A percentile compares a stretch with the other conserved stretches of the same genome.
Conservation (phyloP, 2,329 filamentous ascomycete species). For the Aureobasidium sp. region DNA sequence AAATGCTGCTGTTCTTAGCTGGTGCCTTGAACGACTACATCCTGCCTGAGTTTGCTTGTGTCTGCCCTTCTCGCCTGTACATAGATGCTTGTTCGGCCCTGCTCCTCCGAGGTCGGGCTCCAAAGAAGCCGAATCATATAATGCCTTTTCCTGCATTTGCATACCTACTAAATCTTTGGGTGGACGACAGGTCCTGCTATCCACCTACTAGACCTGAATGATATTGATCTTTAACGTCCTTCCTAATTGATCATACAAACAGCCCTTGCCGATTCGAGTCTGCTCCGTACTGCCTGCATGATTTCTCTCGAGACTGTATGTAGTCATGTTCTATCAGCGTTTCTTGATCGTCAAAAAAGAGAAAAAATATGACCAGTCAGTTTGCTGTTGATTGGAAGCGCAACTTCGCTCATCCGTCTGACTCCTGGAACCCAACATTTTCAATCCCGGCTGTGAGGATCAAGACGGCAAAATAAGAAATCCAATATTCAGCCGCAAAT, state of each 20-base stretch:
- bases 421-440: constrained; percentile 2
- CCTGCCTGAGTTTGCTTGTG: not conserved
- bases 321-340: not conserved
- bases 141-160: too few relatives aligned
- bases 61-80: not conserved
- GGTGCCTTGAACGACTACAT: not conserved
- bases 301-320: not conserved
- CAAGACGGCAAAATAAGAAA: not conserved
- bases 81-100: not conserved
- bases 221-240: not conserved
- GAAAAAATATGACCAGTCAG: constrained; percentile 3
- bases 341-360: not conserved
- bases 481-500: constrained; percentile 1
- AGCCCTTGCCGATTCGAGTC: not conserved
- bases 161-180: too few relatives aligned
- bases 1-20: not conserved
- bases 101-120: not conserved
- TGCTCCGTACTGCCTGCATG: not conserved
- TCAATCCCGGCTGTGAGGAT: not conserved
- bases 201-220: not conserved
- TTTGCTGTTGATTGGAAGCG: not conserved
- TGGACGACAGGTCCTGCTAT: too few relatives aligned
- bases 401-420: constrained; percentile 1
- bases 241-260: too few relatives aligned
- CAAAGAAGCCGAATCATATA: too few relatives aligned